phyloP scores from a whole-genome alignment of 2,329 filamentous ascomycete genomes.

The Fusarium sp. region DNA sequence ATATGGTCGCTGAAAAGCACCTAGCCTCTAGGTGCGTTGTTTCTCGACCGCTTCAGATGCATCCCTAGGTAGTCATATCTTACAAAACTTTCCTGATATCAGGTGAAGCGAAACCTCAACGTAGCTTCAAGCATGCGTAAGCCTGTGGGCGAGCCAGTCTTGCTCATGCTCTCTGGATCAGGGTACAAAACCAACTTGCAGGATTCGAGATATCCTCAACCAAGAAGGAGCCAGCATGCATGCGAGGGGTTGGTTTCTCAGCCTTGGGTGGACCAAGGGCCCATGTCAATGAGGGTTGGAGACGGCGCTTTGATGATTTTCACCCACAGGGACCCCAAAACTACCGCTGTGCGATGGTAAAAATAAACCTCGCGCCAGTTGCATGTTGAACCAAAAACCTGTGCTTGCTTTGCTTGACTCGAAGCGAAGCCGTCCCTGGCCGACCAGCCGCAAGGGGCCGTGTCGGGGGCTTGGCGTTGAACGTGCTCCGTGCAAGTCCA shows the following conservation, averaged over 20 bases:
- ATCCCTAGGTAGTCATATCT: neutral
- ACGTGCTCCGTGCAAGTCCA: neutral
- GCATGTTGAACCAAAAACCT: slow-evolving; percentile 26
- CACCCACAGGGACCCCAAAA: slow-evolving; percentile 31
- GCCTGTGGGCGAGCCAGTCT: slow-evolving; percentile 11
- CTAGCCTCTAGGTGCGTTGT: neutral
- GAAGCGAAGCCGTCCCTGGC: slow-evolving; percentile 39
- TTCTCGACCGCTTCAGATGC: neutral
- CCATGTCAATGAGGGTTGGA: slow-evolving; percentile 30
- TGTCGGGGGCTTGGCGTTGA: slow-evolving; percentile 19
- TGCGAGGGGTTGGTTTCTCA: slow-evolving; percentile 40
- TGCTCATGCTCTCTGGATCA: slow-evolving; percentile 6
- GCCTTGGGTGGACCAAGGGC: slow-evolving; percentile 27
- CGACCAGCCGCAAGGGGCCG: slow-evolving; percentile 35
- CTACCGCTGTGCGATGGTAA: slow-evolving; percentile 37
- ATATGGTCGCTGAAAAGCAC: neutral
- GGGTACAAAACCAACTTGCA: slow-evolving; percentile 31
- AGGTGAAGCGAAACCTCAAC: neutral
- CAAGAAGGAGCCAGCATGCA: slow-evolving; percentile 35
- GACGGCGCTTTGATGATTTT: slow-evolving; percentile 34
- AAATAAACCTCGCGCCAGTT: slow-evolving; percentile 40
- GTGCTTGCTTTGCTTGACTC: slow-evolving; percentile 34
- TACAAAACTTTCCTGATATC: neutral
- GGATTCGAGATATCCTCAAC: slow-evolving; percentile 33
- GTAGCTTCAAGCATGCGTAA: neutral